Evolutionary conservation across 139 green algal species (phyloP), one percentile per base, ranked within the genome.

Genomic region (Deuterostichococcus epilithicus): DNA sequence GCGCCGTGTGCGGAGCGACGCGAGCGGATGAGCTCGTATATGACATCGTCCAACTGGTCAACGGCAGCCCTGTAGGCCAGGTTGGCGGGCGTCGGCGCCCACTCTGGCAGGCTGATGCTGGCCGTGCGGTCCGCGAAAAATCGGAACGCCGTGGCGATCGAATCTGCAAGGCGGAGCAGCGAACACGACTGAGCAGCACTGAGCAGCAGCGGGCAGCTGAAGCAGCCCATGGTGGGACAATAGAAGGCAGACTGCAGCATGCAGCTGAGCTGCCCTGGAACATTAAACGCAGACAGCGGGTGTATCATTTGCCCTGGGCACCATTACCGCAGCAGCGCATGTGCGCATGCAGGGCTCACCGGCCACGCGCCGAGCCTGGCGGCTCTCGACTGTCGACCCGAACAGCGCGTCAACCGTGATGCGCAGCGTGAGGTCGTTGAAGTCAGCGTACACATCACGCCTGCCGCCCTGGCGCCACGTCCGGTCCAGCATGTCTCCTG

Each of bases 381-480:
- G 33, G 30, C 52, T 63, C 18, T 63, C 52, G 18, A 63, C 52
- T 28, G 52, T 63, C 23, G 44, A 60, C 0, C 93, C 91, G 80
- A 97, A 97, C 32, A 97, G 79, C 23, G 91, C 92, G n/a, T 83
- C 79, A 13, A 90, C 79, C 8, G 90, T 92, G 58, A 97, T 89
- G 6, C 80, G 66, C 32, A 97, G 86, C 0, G 93, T 97, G 8
- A 97, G 87, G 44, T 84, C 71, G 70, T 98, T 97, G 86, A 96
- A 97, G 80, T 97, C 93, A 10, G 76, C 73, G 59, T 94, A 93
- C 32, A 93, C 45, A 52, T 93, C 86, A 5, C 88, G 78, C 22
- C 71, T 66, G 30, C 34, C 37, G 23, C 79, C 69, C 18, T 34
- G 30, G 5, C 35, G 13, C 90, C 88, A 93, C 10, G 52, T 42